These are phyloP conservation scores for Cordyceps farinosa DNA, from an alignment of 2,329 filamentous ascomycete species.

Conservation along the genomic window DNA sequence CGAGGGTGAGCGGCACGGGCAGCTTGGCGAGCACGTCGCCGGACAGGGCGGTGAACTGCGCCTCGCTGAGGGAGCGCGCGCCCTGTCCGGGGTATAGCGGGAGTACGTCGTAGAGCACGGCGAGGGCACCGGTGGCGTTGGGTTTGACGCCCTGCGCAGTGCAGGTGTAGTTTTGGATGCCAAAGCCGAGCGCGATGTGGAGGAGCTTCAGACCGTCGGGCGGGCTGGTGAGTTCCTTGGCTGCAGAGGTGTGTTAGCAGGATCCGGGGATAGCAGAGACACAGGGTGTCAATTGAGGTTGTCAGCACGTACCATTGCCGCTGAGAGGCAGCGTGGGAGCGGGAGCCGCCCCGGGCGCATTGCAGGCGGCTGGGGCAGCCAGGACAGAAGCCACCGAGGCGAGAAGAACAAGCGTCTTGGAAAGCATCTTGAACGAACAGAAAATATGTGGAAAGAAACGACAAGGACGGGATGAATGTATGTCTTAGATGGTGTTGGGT, in stretches of 20 bases:
- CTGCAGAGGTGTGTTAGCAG: conserved; percentile 25
- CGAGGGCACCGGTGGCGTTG: conserved; percentile 51
- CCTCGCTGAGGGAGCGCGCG: conserved; percentile 34
- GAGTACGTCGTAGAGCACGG: conserved; percentile 57
- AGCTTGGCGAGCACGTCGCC: conserved; percentile 38
- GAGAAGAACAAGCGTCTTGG: conserved; percentile 32
- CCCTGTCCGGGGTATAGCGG: conserved; percentile 46
- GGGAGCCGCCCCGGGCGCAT: conserved; percentile 21
- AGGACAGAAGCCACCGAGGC: conserved; percentile 32
- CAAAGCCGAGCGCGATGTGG: conserved; percentile 59
- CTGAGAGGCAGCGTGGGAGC: conserved; percentile 5
- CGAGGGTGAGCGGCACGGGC: conserved; percentile 47
- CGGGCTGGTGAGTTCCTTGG: conserved; percentile 42
- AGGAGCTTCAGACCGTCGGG: conserved; percentile 41
- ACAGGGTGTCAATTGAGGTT: not conserved
- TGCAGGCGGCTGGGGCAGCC: conserved; percentile 23
- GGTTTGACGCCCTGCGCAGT: conserved; percentile 32
- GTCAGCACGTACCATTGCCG: not conserved
- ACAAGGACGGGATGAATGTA: not conserved
- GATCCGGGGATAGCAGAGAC: too few species aligned
- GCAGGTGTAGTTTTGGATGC: conserved; percentile 69
- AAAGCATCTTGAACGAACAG: conserved; percentile 29
- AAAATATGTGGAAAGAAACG: not conserved
- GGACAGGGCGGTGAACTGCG: conserved; percentile 40
- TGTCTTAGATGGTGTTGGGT: conserved; percentile 9